Evolutionary conservation across 192 early-diverging fungal species (phyloP).

Genomic region (Chytriomyces sp.): DNA sequence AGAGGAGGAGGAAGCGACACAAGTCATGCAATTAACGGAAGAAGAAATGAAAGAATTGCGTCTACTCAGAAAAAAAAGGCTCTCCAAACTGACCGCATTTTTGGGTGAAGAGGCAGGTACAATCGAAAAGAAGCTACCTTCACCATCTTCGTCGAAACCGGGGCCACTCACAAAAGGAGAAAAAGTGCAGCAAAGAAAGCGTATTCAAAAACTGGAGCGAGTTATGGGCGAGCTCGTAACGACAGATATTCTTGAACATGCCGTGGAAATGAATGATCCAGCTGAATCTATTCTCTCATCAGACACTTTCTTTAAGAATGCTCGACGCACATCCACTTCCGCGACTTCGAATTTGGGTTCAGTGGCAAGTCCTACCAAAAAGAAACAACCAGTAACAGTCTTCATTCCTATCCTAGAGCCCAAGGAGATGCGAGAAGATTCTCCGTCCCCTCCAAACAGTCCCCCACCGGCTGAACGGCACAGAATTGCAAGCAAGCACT

Average conservation of each 20-base stretch:
- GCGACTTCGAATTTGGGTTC: neutral
- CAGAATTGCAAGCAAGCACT: neutral
- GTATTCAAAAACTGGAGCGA: conserved; percentile 4
- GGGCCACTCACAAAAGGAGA: neutral
- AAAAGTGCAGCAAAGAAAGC: neutral
- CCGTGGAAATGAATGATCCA: neutral
- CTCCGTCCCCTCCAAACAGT: neutral
- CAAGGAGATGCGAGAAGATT: neutral
- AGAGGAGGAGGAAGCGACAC: conserved; percentile 2
- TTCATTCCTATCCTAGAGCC: neutral
- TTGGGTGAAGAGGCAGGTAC: conserved; percentile 15
- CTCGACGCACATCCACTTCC: neutral
- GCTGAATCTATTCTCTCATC: no score
- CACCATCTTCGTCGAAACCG: neutral
- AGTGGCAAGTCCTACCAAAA: neutral
- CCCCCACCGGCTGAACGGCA: neutral
- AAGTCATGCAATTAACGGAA: neutral
- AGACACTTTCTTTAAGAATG: neutral
- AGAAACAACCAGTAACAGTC: neutral
- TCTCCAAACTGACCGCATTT: conserved; percentile 13
- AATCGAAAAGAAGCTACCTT: neutral
- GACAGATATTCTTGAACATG: conserved; percentile 8
- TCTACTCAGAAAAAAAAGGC: conserved; percentile 1
- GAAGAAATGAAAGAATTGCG: neutral
- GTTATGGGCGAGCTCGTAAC: conserved; percentile 4